Evolutionary conservation across 2,329 filamentous ascomycete genomes (phyloP).

Genomic region (Verticillium nubilum): DNA sequence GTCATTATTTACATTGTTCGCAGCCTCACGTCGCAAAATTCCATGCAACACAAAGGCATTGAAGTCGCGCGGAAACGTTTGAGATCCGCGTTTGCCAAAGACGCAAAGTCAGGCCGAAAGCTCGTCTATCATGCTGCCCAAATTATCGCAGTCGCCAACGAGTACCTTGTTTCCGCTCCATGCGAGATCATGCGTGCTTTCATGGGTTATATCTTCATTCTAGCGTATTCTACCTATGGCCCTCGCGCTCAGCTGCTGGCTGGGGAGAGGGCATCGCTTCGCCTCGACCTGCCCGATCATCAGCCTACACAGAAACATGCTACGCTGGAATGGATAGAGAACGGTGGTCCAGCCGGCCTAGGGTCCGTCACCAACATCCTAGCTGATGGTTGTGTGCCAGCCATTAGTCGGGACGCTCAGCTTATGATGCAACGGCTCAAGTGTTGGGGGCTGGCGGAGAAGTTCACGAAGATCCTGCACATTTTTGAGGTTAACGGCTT

Average conservation of each 20-base stretch:
- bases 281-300: constrained; percentile 14
- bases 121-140: constrained; percentile 23
- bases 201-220: constrained; percentile 23
- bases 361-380: constrained; percentile 16
- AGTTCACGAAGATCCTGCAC: constrained; percentile 20
- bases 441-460: constrained; percentile 21
- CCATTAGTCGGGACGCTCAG: constrained; percentile 18
- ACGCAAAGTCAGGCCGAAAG: constrained; percentile 13
- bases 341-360: constrained; percentile 18
- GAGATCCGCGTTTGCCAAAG: constrained; percentile 13
- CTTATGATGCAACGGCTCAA: constrained; percentile 15
- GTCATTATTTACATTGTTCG: constrained; percentile 22
- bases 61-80: constrained; percentile 17
- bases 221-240: constrained; percentile 19
- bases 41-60: constrained; percentile 11
- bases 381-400: constrained; percentile 7
- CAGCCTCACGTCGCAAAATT: constrained; percentile 14
- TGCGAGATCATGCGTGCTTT: constrained; percentile 25
- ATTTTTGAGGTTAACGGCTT: not conserved
- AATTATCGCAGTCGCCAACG: constrained; percentile 21
- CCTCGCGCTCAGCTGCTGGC: constrained; percentile 1
- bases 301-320: constrained; percentile 3
- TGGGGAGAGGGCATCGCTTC: constrained; percentile 3
- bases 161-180: constrained; percentile 21
- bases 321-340: constrained; percentile 16